Base-by-base conservation (phyloP, 208 protist species). In the Trypanosoma caninum region DNA sequence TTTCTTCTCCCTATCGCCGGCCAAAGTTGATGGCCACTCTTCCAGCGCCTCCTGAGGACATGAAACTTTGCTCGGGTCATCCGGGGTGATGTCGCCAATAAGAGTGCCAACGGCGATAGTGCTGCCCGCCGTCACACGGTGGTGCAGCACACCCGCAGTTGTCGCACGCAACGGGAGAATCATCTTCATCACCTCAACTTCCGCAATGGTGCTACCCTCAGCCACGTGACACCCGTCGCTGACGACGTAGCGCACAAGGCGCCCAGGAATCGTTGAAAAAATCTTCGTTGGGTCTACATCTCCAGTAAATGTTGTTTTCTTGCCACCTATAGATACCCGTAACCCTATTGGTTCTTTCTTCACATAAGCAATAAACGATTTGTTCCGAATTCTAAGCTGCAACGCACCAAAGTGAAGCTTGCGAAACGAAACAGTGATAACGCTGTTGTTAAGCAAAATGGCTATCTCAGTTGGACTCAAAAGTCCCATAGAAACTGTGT, bases 151-250 rank as follows among this genome's bases (percentile, higher is more conserved):
- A 57, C 97, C 97, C 2, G 78, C 71, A 0, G 91, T 85, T 41
- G 75, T 74, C 6, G 82, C 81, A 10, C 87, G 74, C 9, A 99
- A 55, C 20, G 95, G 87, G 66, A 99, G 82, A 68, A 98, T 92
- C 98, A 99, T 99, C 80, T 99, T 99, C 98, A 99, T 99, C n/a
- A 98, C 96, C 69, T 99, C 97, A 38, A 98, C 82, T 72, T 99
- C 97, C 13, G 95, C 97, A 61, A 94, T 97, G 18, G 96, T 79
- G 45, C 78, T 68, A 44, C 80, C 84, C 48, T 87, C 85, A 45
- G 74, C 78, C 23, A 99, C 83, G 48, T 97, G 89, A 9, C 75
- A 82, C 50, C 93, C 95, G 48, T 98, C 89, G 22, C 74, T 71
- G 31, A 98, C 88, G 20, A 98, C 69, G 75, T 97, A 98, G 31